Percentiles rank a stretch among this genome's conserved stretches.
phyloP scores from a whole-genome alignment of 2,329 filamentous ascomycete species.

The Aspergillus sp. region DNA sequence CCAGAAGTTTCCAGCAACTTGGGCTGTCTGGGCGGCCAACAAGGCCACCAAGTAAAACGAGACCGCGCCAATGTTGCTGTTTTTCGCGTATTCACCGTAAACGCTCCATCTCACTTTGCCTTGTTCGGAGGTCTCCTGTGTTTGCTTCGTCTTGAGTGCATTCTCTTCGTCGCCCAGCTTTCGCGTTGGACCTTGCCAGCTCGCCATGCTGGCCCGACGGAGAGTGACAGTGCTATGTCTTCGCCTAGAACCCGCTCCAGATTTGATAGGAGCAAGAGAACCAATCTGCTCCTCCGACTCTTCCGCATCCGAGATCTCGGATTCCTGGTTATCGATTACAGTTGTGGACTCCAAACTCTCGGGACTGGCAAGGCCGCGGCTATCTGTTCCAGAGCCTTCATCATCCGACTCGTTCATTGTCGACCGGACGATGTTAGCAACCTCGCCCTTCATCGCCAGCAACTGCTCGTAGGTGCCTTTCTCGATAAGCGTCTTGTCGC shows the following conservation, averaged over 20 bases:
- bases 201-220: conserved; percentile 82
- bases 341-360: conserved; percentile 55
- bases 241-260: conserved; percentile 50
- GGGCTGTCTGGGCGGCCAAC: conserved; percentile 68
- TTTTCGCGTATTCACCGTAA: conserved; percentile 88
- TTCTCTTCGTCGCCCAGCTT: conserved; percentile 75
- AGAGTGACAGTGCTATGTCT: conserved; percentile 66
- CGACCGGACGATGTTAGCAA: conserved; percentile 73
- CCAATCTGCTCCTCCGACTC: conserved; percentile 61
- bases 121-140: conserved; percentile 81
- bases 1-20: conserved; percentile 82
- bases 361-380: conserved; percentile 54
- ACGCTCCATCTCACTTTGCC: conserved; percentile 98
- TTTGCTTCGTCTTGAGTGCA: conserved; percentile 65
- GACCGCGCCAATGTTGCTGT: conserved; percentile 81
- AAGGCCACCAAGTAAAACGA: conserved; percentile 67
- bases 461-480: conserved; percentile 84
- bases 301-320: conserved; percentile 45
- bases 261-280: conserved; percentile 67
- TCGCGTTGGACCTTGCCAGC: conserved; percentile 75
- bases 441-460: conserved; percentile 85
- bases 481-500: conserved; percentile 74
- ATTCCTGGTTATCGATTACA: conserved; percentile 40
- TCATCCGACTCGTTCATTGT: conserved; percentile 44
- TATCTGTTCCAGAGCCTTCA: conserved; percentile 41